These are phyloP conservation scores for Exsudoporus frostii DNA, from an alignment of 768 basidiomycete genomes.

Conservation along the genomic window DNA sequence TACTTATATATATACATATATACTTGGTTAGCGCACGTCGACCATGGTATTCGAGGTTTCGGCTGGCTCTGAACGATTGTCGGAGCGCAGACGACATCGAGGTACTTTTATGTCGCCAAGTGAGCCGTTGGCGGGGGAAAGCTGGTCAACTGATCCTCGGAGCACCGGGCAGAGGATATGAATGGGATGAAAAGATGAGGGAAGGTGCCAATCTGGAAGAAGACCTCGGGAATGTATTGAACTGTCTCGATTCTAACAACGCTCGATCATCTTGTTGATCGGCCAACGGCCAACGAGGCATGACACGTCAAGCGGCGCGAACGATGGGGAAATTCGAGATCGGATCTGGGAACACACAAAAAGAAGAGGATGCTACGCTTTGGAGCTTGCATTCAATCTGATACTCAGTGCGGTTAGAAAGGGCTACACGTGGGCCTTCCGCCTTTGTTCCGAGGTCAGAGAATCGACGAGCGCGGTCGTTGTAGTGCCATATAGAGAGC, in stretches of 20 bases:
- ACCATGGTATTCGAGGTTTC: conserved; percentile 58
- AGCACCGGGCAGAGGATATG: background rate
- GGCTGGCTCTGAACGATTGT: conserved; percentile 42
- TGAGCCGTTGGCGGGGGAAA: conserved; percentile 51
- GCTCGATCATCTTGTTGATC: background rate
- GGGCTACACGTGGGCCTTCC: background rate
- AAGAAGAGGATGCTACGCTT: background rate
- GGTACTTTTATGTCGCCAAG: conserved; percentile 39
- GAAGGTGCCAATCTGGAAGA: conserved; percentile 1
- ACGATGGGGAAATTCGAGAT: background rate
- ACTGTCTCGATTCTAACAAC: background rate
- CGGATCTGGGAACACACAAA: background rate
- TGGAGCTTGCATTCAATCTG: background rate
- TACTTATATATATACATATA: too few relatives aligned
- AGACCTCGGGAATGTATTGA: conserved; percentile 1
- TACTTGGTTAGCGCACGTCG: conserved; percentile 36
- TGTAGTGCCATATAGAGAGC: background rate
- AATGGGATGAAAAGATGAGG: background rate
- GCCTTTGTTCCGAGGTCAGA: background rate
- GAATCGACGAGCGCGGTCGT: background rate
- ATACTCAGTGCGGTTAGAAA: background rate
- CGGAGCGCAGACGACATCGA: conserved; percentile 47
- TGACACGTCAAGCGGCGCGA: background rate
- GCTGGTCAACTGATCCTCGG: conserved; percentile 7
- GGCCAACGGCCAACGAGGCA: background rate